phyloP scores from a whole-genome alignment of 352 stramenopile genomes.

The Phytophthora pini region DNA sequence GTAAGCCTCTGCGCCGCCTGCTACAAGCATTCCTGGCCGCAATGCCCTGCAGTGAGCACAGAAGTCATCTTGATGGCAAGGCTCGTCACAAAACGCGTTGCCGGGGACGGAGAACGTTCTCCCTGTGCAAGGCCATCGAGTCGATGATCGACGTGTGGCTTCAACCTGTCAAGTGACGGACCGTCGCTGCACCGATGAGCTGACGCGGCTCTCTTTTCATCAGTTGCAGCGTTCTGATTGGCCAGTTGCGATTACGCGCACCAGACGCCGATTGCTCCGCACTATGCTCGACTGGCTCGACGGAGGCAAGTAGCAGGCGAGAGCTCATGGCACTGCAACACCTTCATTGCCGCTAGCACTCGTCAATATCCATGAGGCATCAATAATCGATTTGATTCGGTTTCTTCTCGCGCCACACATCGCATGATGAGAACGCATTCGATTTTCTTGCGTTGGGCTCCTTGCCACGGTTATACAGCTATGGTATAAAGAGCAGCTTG shows the following conservation, averaged over 20 bases:
- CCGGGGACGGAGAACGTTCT: too few relatives aligned
- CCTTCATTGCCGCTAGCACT: neutral
- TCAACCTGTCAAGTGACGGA: conserved; percentile 20
- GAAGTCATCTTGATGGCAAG: neutral
- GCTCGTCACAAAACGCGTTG: too few relatives aligned
- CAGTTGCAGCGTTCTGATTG: conserved; percentile 21
- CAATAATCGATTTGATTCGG: neutral
- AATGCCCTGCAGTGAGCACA: neutral
- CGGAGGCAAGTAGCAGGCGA: neutral
- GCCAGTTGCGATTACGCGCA: conserved; percentile 18
- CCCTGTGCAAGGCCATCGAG: too few relatives aligned
- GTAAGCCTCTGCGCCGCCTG: neutral
- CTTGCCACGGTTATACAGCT: neutral
- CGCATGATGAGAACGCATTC: neutral
- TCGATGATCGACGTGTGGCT: conserved; percentile 10
- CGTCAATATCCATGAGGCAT: neutral
- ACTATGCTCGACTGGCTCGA: conserved; percentile 7
- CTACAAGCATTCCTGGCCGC: too few relatives aligned
- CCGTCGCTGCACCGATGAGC: conserved; percentile 19
- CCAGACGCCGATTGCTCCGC: conserved; percentile 10
- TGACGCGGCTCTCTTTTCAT: conserved; percentile 18
- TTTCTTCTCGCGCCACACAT: conserved; percentile 4
- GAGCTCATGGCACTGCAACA: neutral
- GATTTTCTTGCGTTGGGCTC: conserved; percentile 11
- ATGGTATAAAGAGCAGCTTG: neutral